Evolutionary conservation across 306 rosid genomes (phyloP).

Genomic region (Lathyrus sativus): DNA sequence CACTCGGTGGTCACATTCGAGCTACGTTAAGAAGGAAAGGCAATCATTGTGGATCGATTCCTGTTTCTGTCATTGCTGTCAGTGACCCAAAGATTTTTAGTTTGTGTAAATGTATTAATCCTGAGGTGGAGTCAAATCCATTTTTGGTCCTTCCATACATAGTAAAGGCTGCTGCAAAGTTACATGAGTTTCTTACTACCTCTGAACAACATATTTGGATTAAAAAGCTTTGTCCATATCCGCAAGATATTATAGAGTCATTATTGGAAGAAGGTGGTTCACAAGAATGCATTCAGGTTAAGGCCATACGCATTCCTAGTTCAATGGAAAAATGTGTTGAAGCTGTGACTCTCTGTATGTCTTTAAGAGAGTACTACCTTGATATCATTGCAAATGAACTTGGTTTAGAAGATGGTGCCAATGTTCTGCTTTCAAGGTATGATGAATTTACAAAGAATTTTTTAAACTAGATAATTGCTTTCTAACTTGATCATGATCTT

Average conservation of each 20-base stretch:
- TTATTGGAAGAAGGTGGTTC: slow-evolving; percentile 41
- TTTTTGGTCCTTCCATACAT: slow-evolving; percentile 55
- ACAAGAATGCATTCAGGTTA: slow-evolving; percentile 46
- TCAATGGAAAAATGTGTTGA: slow-evolving; percentile 62
- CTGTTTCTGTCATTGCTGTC: slow-evolving; percentile 64
- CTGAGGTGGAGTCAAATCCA: slow-evolving; percentile 77
- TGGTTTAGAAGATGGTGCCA: slow-evolving; percentile 65
- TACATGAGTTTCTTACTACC: slow-evolving; percentile 50
- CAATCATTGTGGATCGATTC: slow-evolving; percentile 60
- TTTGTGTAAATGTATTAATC: slow-evolving; percentile 68
- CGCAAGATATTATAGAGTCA: slow-evolving; percentile 57
- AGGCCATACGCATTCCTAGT: slow-evolving; percentile 64
- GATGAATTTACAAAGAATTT: slow-evolving; percentile 25
- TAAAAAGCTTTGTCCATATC: slow-evolving; percentile 63
- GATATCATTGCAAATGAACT: slow-evolving; percentile 79
- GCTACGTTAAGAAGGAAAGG: slow-evolving; percentile 72
- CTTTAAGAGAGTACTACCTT: slow-evolving; percentile 69
- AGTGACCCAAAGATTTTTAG: slow-evolving; percentile 60
- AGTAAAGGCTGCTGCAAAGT: slow-evolving; percentile 57
- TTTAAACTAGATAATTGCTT: slow-evolving; percentile 14
- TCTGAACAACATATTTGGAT: slow-evolving; percentile 66
- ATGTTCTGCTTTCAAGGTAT: slow-evolving; percentile 79
- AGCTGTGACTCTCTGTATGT: slow-evolving; percentile 56
- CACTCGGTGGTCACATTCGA: slow-evolving; percentile 84
- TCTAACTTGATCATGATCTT: slow-evolving; percentile 37